Evolutionary conservation across 2,329 filamentous ascomycete species (phyloP).

Genomic region (Venturia pyrina): DNA sequence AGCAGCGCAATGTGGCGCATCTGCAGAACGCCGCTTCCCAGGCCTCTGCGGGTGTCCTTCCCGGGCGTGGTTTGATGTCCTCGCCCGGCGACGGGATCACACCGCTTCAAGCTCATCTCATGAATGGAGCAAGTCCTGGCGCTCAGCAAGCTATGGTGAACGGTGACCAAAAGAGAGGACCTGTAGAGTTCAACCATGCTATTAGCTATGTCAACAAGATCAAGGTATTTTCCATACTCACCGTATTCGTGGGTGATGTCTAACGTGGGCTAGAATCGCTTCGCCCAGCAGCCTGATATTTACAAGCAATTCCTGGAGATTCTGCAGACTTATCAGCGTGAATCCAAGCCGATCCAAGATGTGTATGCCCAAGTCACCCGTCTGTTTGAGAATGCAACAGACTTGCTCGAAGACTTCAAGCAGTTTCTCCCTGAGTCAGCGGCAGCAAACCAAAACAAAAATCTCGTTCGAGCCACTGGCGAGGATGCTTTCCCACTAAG

Average conservation of each 20-base stretch:
- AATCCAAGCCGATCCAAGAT: constrained; percentile 96
- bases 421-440: constrained; percentile 93
- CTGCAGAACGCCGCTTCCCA: constrained; percentile 55
- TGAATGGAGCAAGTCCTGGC: constrained; percentile 48
- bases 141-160: constrained; percentile 45
- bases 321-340: constrained; percentile 91
- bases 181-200: constrained; percentile 97
- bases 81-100: constrained; percentile 35
- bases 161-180: constrained; percentile 68
- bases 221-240: constrained; percentile 54
- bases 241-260: background rate
- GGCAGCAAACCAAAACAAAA: constrained; percentile 54
- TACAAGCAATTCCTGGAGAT: constrained; percentile 99
- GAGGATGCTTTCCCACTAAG: constrained; percentile 48
- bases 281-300: constrained; percentile 91
- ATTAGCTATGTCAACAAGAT: constrained; percentile 99
- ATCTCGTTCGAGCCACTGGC: constrained; percentile 46
- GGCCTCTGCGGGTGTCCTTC: constrained; percentile 41
- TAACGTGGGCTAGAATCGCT: constrained; percentile 64
- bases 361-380: constrained; percentile 95
- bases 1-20: constrained; percentile 56
- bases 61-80: constrained; percentile 40
- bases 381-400: constrained; percentile 84
- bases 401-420: constrained; percentile 95
- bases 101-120: constrained; percentile 44